phyloP scores from a whole-genome alignment of 177 flowering plant species.

The Vitis hybrid region DNA sequence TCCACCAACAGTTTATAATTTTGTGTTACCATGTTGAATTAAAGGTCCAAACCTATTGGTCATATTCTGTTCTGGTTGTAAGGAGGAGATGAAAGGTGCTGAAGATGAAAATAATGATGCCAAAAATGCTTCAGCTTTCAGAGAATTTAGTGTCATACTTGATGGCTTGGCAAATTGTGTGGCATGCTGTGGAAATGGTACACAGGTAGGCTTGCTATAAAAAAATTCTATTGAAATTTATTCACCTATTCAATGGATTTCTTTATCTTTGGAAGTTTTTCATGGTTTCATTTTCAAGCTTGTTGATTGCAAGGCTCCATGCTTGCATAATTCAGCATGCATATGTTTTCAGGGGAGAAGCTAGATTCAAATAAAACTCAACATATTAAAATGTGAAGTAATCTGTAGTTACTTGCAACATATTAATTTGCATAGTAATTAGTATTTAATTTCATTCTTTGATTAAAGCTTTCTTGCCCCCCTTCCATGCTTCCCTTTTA shows the following conservation, averaged over 20 bases:
- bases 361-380: neutral
- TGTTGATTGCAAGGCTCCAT: neutral
- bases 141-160: conserved; percentile 41
- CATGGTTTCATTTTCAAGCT: neutral
- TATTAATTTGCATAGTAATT: no score
- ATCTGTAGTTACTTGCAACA: no score
- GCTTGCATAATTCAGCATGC: neutral
- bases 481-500: no score
- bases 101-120: conserved; percentile 22
- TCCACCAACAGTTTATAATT: no score
- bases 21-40: conserved; percentile 19
- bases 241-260: neutral
- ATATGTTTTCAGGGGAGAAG: neutral
- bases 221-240: neutral
- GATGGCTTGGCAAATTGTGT: conserved; percentile 78
- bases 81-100: conserved; percentile 25
- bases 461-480: no score
- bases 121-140: conserved; percentile 18
- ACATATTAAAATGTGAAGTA: no score
- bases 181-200: conserved; percentile 44
- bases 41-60: conserved; percentile 72
- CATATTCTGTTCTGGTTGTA: conserved; percentile 43
- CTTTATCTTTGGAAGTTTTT: neutral
- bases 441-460: no score
- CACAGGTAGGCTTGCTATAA: conserved; percentile 38